phyloP scores from a whole-genome alignment of 1,139 yeast species.

The Blastobotrys persicus region DNA sequence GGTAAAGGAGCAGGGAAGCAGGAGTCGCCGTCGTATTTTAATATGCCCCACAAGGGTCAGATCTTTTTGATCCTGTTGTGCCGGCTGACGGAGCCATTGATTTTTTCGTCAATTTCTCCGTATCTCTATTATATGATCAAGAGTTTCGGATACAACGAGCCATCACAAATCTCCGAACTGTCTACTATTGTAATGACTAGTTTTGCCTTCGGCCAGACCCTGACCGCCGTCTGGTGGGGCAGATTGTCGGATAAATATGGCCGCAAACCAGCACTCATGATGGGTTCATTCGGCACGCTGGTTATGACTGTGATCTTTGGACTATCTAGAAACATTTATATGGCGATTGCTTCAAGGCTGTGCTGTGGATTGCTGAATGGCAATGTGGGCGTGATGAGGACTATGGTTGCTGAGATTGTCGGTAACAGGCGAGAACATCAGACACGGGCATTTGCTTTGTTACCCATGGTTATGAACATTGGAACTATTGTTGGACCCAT shows the following conservation, averaged over 20 bases:
- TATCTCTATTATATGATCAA: conserved; percentile 61
- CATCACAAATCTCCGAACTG: conserved; percentile 49
- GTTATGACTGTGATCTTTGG: conserved; percentile 51
- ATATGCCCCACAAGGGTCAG: conserved; percentile 31
- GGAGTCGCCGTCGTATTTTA: conserved; percentile 28
- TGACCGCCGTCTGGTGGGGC: conserved; percentile 60
- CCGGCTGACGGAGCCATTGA: conserved; percentile 57
- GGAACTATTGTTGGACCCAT: conserved; percentile 57
- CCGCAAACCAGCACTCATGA: conserved; percentile 50
- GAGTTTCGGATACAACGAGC: conserved; percentile 52
- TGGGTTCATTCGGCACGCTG: conserved; percentile 53
- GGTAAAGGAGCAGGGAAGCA: conserved; percentile 12
- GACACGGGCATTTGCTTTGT: conserved; percentile 56
- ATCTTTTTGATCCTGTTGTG: conserved; percentile 30
- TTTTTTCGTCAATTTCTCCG: conserved; percentile 60
- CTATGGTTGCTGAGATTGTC: conserved; percentile 58
- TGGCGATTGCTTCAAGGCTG: conserved; percentile 52
- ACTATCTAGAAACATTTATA: conserved; percentile 48
- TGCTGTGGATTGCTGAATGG: conserved; percentile 58
- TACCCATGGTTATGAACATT: conserved; percentile 56
- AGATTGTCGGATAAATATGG: conserved; percentile 51
- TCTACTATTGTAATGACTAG: conserved; percentile 51
- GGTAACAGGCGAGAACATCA: conserved; percentile 51
- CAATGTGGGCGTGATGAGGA: conserved; percentile 57
- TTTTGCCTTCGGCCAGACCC: conserved; percentile 53